These are phyloP conservation scores for Boletus reticulatus DNA, from an alignment of 768 basidiomycete genomes.

Conservation along the genomic window DNA sequence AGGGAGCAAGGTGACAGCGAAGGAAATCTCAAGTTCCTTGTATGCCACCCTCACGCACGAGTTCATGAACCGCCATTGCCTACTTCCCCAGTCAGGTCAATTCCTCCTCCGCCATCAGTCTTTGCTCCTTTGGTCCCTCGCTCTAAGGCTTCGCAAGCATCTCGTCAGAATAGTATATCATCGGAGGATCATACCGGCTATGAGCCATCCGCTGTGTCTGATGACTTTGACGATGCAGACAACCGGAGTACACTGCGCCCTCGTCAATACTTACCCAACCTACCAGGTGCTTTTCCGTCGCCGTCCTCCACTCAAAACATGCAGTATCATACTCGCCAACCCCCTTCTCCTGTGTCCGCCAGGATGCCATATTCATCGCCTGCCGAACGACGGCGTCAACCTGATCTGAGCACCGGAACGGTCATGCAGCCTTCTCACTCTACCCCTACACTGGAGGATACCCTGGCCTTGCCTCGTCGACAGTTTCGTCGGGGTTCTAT, in stretches of 20 bases:
- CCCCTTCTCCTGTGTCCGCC: constrained; percentile 35
- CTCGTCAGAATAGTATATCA: constrained; percentile 69
- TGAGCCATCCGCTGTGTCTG: constrained; percentile 53
- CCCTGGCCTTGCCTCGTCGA: constrained; percentile 25
- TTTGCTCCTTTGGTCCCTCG: constrained; percentile 51
- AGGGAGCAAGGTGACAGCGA: constrained; percentile 68
- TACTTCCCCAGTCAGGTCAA: constrained; percentile 42
- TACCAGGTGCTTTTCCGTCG: constrained; percentile 26
- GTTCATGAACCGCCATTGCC: constrained; percentile 53
- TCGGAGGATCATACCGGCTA: constrained; percentile 67
- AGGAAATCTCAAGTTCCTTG: constrained; percentile 82
- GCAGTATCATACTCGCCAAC: constrained; percentile 39
- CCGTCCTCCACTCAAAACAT: constrained; percentile 37
- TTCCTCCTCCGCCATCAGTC: constrained; percentile 49
- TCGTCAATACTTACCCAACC: constrained; percentile 30
- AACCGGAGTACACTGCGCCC: constrained; percentile 46
- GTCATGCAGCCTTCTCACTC: constrained; percentile 27
- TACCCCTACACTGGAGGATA: constrained; percentile 32
- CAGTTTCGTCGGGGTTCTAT: constrained; percentile 27
- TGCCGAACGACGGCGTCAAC: constrained; percentile 26
- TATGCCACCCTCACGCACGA: constrained; percentile 60
- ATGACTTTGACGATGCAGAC: constrained; percentile 61
- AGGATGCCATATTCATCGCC: constrained; percentile 24
- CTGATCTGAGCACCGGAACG: constrained; percentile 17
- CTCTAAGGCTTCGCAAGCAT: constrained; percentile 45